Evolutionary conservation across 1,284 basidiomycete genomes (phyloP).

Genomic region (Tilletia indica): DNA sequence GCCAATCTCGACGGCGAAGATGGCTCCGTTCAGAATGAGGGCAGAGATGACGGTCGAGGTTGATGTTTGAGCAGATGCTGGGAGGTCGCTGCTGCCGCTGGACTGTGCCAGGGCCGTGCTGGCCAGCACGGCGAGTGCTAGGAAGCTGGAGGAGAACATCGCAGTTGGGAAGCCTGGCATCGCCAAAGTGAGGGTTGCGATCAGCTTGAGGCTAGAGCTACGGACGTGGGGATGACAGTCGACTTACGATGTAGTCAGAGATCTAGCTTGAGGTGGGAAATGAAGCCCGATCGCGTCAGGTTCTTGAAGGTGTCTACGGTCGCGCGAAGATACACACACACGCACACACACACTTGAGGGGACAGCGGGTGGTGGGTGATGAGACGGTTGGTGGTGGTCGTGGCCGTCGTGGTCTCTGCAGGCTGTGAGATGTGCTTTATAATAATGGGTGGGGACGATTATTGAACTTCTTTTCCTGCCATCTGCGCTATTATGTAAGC

Average conservation of each 20-base stretch:
- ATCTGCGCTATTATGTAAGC: too few relatives aligned
- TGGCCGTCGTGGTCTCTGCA: too few relatives aligned
- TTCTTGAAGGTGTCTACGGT: too few relatives aligned
- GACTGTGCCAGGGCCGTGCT: conserved; percentile 11
- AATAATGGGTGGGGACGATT: too few relatives aligned
- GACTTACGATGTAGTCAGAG: not conserved
- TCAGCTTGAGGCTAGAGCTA: not conserved
- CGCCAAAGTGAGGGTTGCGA: not conserved
- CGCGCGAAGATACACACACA: too few relatives aligned
- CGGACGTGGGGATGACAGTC: not conserved
- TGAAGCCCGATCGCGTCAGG: too few relatives aligned
- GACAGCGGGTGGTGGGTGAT: too few relatives aligned
- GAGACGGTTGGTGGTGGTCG: too few relatives aligned
- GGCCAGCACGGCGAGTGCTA: conserved; percentile 12
- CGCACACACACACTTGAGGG: too few relatives aligned
- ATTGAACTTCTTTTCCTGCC: too few relatives aligned
- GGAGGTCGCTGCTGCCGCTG: not conserved
- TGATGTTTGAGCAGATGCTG: conserved; percentile 27
- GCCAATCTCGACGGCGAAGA: conserved; percentile 49
- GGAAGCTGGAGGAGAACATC: not conserved
- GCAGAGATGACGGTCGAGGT: conserved; percentile 53
- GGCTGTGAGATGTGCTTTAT: too few relatives aligned
- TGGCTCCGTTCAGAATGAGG: conserved; percentile 49
- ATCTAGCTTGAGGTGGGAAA: not conserved
- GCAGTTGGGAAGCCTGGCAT: not conserved